phyloP scores from a whole-genome alignment of 768 basidiomycete genomes.

The Scleroderma bovista region DNA sequence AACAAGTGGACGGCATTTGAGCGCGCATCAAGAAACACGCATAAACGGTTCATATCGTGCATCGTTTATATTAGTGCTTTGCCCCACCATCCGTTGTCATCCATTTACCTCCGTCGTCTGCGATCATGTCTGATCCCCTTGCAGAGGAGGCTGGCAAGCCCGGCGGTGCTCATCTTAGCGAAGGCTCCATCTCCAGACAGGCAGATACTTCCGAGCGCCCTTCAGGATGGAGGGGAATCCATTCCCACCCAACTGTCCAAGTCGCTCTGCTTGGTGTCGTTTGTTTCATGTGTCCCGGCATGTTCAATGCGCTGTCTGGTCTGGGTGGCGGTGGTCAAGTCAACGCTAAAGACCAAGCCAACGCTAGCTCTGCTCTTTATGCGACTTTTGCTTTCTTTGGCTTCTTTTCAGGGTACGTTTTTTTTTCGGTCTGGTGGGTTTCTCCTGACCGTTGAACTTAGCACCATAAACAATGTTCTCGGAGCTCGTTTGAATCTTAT shows the following conservation, averaged over 20 bases:
- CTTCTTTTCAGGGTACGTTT: conserved; percentile 64
- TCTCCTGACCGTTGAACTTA: conserved; percentile 16
- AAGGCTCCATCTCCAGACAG: conserved; percentile 15
- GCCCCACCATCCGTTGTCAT: background rate
- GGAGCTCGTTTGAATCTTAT: conserved; percentile 45
- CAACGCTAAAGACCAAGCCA: conserved; percentile 56
- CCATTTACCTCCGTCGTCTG: background rate
- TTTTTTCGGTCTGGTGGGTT: background rate
- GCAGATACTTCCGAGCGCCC: conserved; percentile 34
- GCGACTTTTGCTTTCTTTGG: conserved; percentile 54
- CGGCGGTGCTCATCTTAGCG: conserved; percentile 5
- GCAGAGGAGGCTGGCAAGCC: conserved; percentile 15
- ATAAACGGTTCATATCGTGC: too few species aligned
- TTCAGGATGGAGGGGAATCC: conserved; percentile 46
- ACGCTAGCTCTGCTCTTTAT: conserved; percentile 65
- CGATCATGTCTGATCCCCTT: conserved; percentile 18
- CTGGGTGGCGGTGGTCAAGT: conserved; percentile 78
- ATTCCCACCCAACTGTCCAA: conserved; percentile 42
- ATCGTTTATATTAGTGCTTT: background rate
- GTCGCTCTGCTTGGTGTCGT: conserved; percentile 61
- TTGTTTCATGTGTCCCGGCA: conserved; percentile 53
- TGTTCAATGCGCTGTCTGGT: conserved; percentile 77
- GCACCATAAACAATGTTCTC: conserved; percentile 72
- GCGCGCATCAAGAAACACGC: too few species aligned
- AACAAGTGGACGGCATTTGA: too few species aligned